Evolutionary conservation across 345 rosid species (phyloP).

Genomic region (Iberis pinnata): DNA sequence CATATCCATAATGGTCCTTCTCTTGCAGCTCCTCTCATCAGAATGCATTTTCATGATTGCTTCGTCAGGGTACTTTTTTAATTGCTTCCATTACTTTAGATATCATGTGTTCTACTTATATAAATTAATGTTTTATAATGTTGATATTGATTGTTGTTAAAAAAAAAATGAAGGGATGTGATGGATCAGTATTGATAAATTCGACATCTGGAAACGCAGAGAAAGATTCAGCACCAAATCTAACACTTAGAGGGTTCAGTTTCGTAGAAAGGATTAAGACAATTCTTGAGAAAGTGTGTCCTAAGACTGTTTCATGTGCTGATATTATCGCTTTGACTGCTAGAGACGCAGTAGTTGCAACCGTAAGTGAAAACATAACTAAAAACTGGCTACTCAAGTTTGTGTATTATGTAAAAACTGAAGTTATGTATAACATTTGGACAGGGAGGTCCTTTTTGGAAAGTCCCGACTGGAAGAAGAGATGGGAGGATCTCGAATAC

Average conservation of each 20-base stretch:
- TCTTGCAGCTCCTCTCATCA: slow-evolving; percentile 60
- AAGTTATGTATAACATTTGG: background rate
- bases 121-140: too few relatives aligned
- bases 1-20: slow-evolving; percentile 69
- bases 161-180: slow-evolving; percentile 56
- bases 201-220: slow-evolving; percentile 56
- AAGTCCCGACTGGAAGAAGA: slow-evolving; percentile 77
- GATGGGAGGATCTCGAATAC: slow-evolving; percentile 58
- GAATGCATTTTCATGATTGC: slow-evolving; percentile 94
- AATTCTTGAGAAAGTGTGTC: slow-evolving; percentile 59
- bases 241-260: slow-evolving; percentile 55
- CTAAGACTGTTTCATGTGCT: slow-evolving; percentile 74
- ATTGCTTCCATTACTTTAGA: background rate
- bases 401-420: background rate
- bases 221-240: slow-evolving; percentile 56
- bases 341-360: slow-evolving; percentile 61
- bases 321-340: slow-evolving; percentile 60
- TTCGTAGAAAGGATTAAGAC: slow-evolving; percentile 67
- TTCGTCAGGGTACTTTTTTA: slow-evolving; percentile 52
- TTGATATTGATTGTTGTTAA: background rate
- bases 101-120: too few relatives aligned
- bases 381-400: background rate
- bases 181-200: slow-evolving; percentile 76
- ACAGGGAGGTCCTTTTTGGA: slow-evolving; percentile 81
- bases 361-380: slow-evolving; percentile 36